Conservation (phyloP, 495 filamentous ascomycete genomes). For the Xylaria scruposa region DNA sequence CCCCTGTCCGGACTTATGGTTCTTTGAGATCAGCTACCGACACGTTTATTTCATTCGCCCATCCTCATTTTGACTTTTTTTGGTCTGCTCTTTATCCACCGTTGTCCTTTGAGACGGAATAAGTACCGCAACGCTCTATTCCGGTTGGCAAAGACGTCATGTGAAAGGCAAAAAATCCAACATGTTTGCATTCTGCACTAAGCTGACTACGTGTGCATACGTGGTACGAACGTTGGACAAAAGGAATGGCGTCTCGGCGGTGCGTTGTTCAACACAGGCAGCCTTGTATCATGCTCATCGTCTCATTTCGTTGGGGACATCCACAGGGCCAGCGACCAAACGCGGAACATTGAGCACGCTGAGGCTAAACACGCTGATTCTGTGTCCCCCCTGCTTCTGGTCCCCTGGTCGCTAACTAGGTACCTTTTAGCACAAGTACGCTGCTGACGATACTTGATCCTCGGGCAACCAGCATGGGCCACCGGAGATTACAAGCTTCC, state of each 20-base stretch:
- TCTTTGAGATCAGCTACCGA: not conserved
- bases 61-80: conserved; percentile 8
- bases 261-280: conserved; percentile 15
- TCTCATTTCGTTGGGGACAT: not conserved
- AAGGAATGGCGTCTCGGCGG: conserved; percentile 32
- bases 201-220: not conserved
- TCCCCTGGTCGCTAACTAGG: not conserved
- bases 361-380: conserved; percentile 17
- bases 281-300: not conserved
- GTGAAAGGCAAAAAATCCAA: not conserved
- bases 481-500: conserved; percentile 22
- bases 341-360: not conserved
- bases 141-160: not conserved
- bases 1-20: conserved; percentile 3
- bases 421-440: not conserved
- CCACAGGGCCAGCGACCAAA: not conserved
- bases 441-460: not conserved
- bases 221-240: conserved; percentile 22
- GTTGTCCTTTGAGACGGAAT: conserved; percentile 24
- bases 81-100: conserved; percentile 2
- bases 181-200: not conserved
- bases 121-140: not conserved
- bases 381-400: not conserved
- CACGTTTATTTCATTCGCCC: conserved; percentile 8
- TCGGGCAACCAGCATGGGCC: conserved; percentile 14